A percentile compares a stretch with the other conserved stretches of the same genome.
phyloP scores from a whole-genome alignment of 2,329 filamentous ascomycete genomes.

The Tolypocladium inflatum region DNA sequence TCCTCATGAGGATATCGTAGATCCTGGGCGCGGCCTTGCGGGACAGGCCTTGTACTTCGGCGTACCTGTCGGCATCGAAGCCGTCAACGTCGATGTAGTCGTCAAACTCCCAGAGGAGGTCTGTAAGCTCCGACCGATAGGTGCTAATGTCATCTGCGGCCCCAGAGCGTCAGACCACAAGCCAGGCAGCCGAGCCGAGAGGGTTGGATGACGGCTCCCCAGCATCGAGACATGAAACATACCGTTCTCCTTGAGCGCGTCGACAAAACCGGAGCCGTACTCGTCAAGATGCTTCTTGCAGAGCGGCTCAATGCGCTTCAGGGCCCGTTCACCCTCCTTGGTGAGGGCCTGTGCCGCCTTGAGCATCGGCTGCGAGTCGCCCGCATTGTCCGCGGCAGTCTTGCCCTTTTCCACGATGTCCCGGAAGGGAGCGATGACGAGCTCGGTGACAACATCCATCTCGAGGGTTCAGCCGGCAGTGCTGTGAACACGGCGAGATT shows the following conservation, averaged over 20 bases:
- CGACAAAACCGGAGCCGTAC: slow-evolving; percentile 38
- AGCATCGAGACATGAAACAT: slow-evolving; percentile 9
- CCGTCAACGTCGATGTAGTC: slow-evolving; percentile 39
- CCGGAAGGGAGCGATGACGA: slow-evolving; percentile 40
- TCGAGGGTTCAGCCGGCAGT: background rate
- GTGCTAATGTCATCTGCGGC: slow-evolving; percentile 38
- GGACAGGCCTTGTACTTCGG: slow-evolving; percentile 36
- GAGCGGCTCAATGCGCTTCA: slow-evolving; percentile 41
- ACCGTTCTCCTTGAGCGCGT: slow-evolving; percentile 46
- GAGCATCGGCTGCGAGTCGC: slow-evolving; percentile 34
- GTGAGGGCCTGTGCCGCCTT: slow-evolving; percentile 37
- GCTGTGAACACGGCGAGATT: background rate
- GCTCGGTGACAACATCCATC: slow-evolving; percentile 31
- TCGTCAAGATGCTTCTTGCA: slow-evolving; percentile 38
- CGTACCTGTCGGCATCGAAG: slow-evolving; percentile 41
- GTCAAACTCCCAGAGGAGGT: slow-evolving; percentile 48
- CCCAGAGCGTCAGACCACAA: background rate
- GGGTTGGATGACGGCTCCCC: background rate
- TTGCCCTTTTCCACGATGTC: slow-evolving; percentile 44
- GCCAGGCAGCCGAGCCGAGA: background rate
- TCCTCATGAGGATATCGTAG: slow-evolving; percentile 40
- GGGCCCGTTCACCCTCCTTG: slow-evolving; percentile 37
- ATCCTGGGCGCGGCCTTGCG: slow-evolving; percentile 39
- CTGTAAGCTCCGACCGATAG: slow-evolving; percentile 36
- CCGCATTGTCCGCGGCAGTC: slow-evolving; percentile 36